Percentiles rank a stretch among this genome's conserved stretches.
Evolutionary conservation across 2,329 filamentous ascomycete genomes (phyloP).

Genomic region (Colletotrichum eremochloae): DNA sequence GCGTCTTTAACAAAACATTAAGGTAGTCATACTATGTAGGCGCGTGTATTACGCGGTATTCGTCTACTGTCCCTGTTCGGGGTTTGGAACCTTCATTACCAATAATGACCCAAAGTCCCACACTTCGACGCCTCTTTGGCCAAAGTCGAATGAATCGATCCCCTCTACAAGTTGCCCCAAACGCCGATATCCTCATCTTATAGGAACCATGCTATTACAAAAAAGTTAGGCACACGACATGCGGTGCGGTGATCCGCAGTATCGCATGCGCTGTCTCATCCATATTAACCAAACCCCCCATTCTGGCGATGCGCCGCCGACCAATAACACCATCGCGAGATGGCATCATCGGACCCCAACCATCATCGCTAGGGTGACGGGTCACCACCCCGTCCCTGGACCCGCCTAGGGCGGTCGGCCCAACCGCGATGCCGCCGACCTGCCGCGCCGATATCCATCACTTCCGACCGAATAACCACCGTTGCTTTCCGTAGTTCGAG

Average conservation of each 20-base stretch:
- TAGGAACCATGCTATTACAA: background rate
- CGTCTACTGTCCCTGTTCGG: conserved; percentile 27
- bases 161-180: background rate
- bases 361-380: conserved; percentile 13
- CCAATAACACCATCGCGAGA: conserved; percentile 30
- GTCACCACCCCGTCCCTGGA: conserved; percentile 8
- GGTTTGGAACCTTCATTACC: conserved; percentile 16
- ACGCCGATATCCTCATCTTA: conserved; percentile 11
- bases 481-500: background rate
- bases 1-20: conserved; percentile 4
- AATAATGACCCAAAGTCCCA: conserved; percentile 9
- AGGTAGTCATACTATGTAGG: background rate
- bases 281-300: conserved; percentile 11
- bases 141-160: background rate
- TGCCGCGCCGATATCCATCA: conserved; percentile 37
- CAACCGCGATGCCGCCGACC: conserved; percentile 35
- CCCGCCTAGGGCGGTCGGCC: conserved; percentile 3
- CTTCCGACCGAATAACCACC: background rate
- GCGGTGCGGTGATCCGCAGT: conserved; percentile 4
- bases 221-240: background rate
- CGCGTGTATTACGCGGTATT: background rate
- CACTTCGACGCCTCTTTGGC: conserved; percentile 12
- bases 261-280: conserved; percentile 12
- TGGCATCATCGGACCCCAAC: conserved; percentile 33
- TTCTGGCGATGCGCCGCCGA: conserved; percentile 8